These are phyloP conservation scores for Emergomyces pasteurianus DNA, from an alignment of 2,329 filamentous ascomycete species.

Conservation along the genomic window DNA sequence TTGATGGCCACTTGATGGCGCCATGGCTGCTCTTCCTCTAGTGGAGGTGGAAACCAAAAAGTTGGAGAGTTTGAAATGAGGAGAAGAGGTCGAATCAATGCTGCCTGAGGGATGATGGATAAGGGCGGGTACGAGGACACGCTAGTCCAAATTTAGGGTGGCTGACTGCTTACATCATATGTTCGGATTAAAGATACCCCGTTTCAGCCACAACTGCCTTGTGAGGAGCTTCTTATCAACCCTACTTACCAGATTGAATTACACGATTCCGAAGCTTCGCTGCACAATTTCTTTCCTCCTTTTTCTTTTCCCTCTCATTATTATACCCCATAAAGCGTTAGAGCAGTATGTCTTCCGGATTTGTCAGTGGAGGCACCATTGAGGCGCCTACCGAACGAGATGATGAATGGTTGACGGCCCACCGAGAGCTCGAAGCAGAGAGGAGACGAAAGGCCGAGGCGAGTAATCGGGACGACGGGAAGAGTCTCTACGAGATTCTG, in stretches of 20 bases:
- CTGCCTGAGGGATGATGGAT: background rate
- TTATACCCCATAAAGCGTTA: background rate
- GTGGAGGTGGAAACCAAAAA: background rate
- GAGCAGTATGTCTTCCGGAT: conserved; percentile 33
- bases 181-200: background rate
- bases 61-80: background rate
- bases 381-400: conserved; percentile 29
- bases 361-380: conserved; percentile 33
- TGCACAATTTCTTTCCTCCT: background rate
- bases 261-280: background rate
- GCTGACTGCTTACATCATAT: background rate
- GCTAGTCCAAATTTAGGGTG: background rate
- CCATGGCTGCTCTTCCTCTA: conserved; percentile 24
- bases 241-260: background rate
- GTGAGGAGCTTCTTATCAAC: background rate
- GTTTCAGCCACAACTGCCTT: background rate
- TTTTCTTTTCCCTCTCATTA: background rate
- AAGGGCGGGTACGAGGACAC: background rate
- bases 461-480: conserved; percentile 42
- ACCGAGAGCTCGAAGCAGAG: conserved; percentile 36
- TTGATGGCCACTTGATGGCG: conserved; percentile 38
- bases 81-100: background rate
- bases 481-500: conserved; percentile 38
- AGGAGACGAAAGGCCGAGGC: conserved; percentile 33
- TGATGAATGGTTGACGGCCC: conserved; percentile 33